A percentile compares a stretch with the other conserved stretches of the same genome.
phyloP scores from a whole-genome alignment of 768 basidiomycete genomes.

The Podaxis rugospora region DNA sequence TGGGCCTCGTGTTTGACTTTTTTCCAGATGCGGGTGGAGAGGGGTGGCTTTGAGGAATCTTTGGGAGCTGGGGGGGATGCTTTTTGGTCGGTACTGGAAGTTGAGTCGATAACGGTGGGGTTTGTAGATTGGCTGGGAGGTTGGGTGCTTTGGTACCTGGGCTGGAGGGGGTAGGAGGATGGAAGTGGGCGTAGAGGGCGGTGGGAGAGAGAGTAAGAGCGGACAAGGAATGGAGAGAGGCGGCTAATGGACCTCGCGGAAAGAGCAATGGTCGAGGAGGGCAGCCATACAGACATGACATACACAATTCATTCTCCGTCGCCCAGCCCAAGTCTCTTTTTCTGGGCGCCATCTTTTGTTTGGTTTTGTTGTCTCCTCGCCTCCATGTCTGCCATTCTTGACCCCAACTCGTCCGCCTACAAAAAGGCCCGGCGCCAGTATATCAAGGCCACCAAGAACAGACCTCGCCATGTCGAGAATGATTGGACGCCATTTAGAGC shows the following conservation, averaged over 20 bases:
- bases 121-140: constrained; percentile 16
- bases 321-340: neutral
- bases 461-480: constrained; percentile 34
- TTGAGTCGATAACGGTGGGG: constrained; percentile 19
- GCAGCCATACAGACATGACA: constrained; percentile 76
- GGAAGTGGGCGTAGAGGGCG: constrained; percentile 22
- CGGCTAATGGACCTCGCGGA: constrained; percentile 35
- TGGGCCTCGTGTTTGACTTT: constrained; percentile 92
- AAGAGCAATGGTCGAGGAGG: constrained; percentile 45
- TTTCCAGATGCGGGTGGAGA: constrained; percentile 74
- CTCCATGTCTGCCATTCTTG: constrained; percentile 31
- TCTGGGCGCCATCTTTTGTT: constrained; percentile 19
- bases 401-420: constrained; percentile 48
- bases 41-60: constrained; percentile 34
- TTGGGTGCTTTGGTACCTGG: constrained; percentile 33
- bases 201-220: constrained; percentile 21
- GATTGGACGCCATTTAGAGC: constrained; percentile 74
- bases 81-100: constrained; percentile 37
- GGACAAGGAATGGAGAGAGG: constrained; percentile 16
- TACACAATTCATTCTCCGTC: neutral
- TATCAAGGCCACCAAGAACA: constrained; percentile 55
- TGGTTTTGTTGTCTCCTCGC: constrained; percentile 22
- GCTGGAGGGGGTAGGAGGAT: constrained; percentile 16
- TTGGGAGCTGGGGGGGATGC: constrained; percentile 45
- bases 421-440: constrained; percentile 56